Conservation (phyloP, 2,329 filamentous ascomycete species). For the Exophiala sp. region DNA sequence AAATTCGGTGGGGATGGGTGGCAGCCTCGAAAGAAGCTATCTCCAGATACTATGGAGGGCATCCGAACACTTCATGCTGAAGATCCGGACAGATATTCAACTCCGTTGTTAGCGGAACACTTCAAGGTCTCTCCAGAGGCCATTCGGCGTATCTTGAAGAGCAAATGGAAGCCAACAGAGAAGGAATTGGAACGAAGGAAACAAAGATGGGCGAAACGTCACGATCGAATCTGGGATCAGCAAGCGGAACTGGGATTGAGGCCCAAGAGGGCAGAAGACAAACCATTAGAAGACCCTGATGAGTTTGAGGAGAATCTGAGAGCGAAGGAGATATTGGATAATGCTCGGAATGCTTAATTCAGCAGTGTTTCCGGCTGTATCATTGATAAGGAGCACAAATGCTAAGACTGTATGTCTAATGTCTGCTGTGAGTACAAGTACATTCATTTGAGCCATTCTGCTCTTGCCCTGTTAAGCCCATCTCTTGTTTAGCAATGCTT, state of each 20-base stretch:
- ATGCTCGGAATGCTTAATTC: conserved; percentile 20
- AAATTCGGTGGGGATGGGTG: conserved; percentile 78
- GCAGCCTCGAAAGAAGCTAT: conserved; percentile 79
- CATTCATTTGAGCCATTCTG: not conserved
- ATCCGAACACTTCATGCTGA: conserved; percentile 78
- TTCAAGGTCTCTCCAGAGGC: conserved; percentile 87
- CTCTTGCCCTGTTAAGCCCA: not conserved
- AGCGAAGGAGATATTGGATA: conserved; percentile 23
- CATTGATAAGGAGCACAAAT: not conserved
- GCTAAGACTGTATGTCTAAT: not conserved
- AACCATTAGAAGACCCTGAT: conserved; percentile 20
- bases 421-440: not conserved
- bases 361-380: conserved; percentile 9
- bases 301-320: conserved; percentile 26
- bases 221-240: conserved; percentile 45
- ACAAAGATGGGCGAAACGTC: conserved; percentile 43
- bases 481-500: not conserved
- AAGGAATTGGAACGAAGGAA: conserved; percentile 39
- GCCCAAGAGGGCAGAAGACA: conserved; percentile 48
- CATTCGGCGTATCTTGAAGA: conserved; percentile 76
- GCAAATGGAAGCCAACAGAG: conserved; percentile 44
- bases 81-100: conserved; percentile 74
- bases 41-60: conserved; percentile 85
- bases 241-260: conserved; percentile 52
- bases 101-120: conserved; percentile 65